Base-by-base conservation (phyloP, 2,329 filamentous ascomycete genomes). In the Aspergillus aculeatinus region DNA sequence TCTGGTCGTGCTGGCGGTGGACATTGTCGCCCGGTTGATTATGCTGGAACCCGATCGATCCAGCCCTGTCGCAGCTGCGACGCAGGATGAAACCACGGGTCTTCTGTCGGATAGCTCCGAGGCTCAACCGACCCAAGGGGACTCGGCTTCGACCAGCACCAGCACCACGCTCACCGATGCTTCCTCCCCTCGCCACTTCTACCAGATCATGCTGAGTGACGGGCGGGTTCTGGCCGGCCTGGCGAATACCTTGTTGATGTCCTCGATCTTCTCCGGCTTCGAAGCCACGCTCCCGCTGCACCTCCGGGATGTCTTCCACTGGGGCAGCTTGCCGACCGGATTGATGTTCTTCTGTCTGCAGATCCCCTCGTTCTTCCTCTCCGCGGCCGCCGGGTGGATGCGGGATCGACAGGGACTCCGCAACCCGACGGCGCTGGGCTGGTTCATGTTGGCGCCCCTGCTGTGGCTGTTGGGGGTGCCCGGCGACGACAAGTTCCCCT, bases 331-430 rank as follows among this genome's bases (percentile, higher is more conserved):
- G 0, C 83, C 80, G 0, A 82, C 83, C 2, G 85, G 85, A 1
- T 70, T 87, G 11, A 72, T 86, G 25, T 86, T 87, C 65, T 76
- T 87, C 7, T 74, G 80, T 2, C 67, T 90, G 33, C 82, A 87
- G 39, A 71, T 87, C 6, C 88, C 88, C 0, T 53, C 56, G 10
- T 81, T 82, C 12, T 83, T 89, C 65, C 62, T 84, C 2, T 82
- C 84, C 0, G 88, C 88, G 0, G 29, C 85, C 0, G 81, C 86
- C 1, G 87, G 84, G n/a, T 77, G 75, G 73, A 69, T 81, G 31
- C 68, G 69, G 16, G 70, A 73, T 51, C 58, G 58, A 6, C 39
- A 68, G 3, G 71, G 70, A 2, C 53, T 65, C 6, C 63, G 66
- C 5, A 50, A 50, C 4, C 63, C 68, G 3, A 68, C 66, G 3